Conservation (phyloP, 768 basidiomycete species). For the Mycena crocata region DNA sequence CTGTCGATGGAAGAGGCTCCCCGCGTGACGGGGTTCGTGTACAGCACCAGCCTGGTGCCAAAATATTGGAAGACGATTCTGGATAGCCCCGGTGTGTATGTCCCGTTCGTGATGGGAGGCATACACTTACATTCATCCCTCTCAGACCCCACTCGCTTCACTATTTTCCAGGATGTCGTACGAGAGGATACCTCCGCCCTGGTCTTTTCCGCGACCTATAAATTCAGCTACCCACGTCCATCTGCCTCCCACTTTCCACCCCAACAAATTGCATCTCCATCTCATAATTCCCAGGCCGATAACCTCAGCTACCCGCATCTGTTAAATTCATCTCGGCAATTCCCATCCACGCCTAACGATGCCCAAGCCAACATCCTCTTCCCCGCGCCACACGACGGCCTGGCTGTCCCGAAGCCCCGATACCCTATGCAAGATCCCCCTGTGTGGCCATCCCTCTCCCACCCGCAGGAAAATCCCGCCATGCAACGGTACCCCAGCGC, state of each 20-base stretch:
- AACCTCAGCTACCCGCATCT: neutral
- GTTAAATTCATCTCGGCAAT: conserved; percentile 9
- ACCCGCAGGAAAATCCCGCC: neutral
- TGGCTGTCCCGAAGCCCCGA: neutral
- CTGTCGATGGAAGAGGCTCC: conserved; percentile 38
- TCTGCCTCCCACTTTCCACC: too few species aligned
- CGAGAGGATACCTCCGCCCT: conserved; percentile 47
- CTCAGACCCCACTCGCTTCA: conserved; percentile 74
- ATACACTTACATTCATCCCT: neutral
- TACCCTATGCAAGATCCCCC: neutral
- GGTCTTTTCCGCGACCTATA: conserved; percentile 72
- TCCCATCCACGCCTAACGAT: conserved; percentile 15
- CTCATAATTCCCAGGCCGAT: too few species aligned
- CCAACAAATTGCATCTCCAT: too few species aligned
- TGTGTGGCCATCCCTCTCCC: neutral
- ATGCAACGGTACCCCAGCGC: conserved; percentile 18
- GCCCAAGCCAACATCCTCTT: conserved; percentile 6
- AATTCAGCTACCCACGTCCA: conserved; percentile 62
- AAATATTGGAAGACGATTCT: conserved; percentile 72
- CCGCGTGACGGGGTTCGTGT: conserved; percentile 52
- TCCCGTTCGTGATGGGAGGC: neutral
- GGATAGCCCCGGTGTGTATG: conserved; percentile 58
- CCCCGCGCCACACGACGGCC: neutral
- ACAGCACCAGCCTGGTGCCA: conserved; percentile 71
- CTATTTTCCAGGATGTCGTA: conserved; percentile 73